Conservation (phyloP, 148 eudicot genomes). For the Oxyria digyna region DNA sequence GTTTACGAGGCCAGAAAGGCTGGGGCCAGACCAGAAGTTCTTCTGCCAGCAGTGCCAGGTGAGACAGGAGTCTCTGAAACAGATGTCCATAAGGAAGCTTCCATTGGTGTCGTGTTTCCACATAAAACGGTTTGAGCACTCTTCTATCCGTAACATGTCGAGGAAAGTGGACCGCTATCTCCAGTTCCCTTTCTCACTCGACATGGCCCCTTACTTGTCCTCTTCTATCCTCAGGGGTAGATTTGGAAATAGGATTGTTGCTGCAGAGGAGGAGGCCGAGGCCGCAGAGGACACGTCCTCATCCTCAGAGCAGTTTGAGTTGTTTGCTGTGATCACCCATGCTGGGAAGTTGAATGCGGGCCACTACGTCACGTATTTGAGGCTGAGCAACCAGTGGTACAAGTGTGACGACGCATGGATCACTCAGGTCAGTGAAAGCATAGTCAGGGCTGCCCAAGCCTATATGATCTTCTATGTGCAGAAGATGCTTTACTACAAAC, state of each 20-base stretch:
- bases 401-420: conserved; percentile 88
- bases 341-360: conserved; percentile 60
- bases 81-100: conserved; percentile 71
- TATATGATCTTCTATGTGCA: conserved; percentile 87
- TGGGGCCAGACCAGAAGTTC: conserved; percentile 68
- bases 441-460: conserved; percentile 65
- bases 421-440: conserved; percentile 47
- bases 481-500: conserved; percentile 58
- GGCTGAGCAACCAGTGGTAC: conserved; percentile 69
- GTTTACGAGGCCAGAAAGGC: conserved; percentile 61
- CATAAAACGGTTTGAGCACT: conserved; percentile 73
- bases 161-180: conserved; percentile 58
- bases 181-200: conserved; percentile 67
- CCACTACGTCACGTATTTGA: conserved; percentile 65
- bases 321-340: conserved; percentile 72
- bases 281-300: conserved; percentile 38
- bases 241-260: conserved; percentile 55
- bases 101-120: conserved; percentile 78
- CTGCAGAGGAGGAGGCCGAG: conserved; percentile 38
- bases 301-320: conserved; percentile 67
- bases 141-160: conserved; percentile 38
- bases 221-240: conserved; percentile 61
- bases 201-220: conserved; percentile 70
- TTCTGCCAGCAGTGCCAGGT: conserved; percentile 70
- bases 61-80: conserved; percentile 71